A percentile compares a stretch with the other conserved stretches of the same genome.
phyloP scores from a whole-genome alignment of 2,329 filamentous ascomycete species.

The Epichloe gansuensis region DNA sequence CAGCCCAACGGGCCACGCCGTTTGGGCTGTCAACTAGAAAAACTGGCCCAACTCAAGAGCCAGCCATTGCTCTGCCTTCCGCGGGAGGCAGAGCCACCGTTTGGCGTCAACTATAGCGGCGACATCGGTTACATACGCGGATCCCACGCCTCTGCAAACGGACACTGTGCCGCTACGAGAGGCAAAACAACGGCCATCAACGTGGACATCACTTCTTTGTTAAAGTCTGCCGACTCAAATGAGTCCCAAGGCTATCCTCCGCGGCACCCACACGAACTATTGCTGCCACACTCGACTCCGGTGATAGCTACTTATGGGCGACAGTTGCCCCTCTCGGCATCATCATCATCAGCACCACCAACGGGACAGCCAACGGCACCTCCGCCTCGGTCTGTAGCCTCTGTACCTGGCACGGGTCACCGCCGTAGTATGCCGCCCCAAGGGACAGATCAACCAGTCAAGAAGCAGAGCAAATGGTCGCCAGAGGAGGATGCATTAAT shows the following conservation, averaged over 20 bases:
- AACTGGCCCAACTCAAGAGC: slow-evolving; percentile 30
- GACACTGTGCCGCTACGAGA: slow-evolving; percentile 14
- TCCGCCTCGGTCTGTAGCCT: slow-evolving; percentile 15
- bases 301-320: slow-evolving; percentile 11
- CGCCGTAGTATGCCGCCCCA: slow-evolving; percentile 30
- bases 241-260: slow-evolving; percentile 45
- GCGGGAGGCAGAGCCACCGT: slow-evolving; percentile 24
- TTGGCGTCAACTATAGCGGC: slow-evolving; percentile 17
- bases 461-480: slow-evolving; percentile 96
- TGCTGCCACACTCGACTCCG: slow-evolving; percentile 11
- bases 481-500: slow-evolving; percentile 86
- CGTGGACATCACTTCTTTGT: slow-evolving; percentile 90
- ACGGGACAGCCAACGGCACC: background rate
- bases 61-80: slow-evolving; percentile 28
- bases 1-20: slow-evolving; percentile 5
- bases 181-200: slow-evolving; percentile 40
- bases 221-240: slow-evolving; percentile 64
- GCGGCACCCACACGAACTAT: slow-evolving; percentile 13
- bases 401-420: slow-evolving; percentile 18
- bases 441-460: slow-evolving; percentile 56
- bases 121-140: slow-evolving; percentile 17
- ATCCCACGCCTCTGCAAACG: slow-evolving; percentile 17
- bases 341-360: background rate
- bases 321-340: slow-evolving; percentile 7
- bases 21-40: slow-evolving; percentile 16